These are phyloP conservation scores for Cryptosporidium meleagridis DNA, from an alignment of 169 alveolate species.

Conservation along the genomic window DNA sequence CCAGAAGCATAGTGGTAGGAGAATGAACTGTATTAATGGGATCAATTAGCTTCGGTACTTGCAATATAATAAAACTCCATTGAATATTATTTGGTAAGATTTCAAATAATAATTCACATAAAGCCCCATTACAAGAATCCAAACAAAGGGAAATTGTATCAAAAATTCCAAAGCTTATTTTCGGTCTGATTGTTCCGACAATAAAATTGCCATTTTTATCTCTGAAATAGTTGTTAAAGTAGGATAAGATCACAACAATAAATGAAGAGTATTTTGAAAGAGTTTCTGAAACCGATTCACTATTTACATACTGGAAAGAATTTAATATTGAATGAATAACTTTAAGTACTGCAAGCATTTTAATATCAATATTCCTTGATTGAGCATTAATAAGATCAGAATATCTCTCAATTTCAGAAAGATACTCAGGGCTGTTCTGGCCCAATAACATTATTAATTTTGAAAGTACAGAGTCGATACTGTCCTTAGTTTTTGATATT, in stretches of 20 bases:
- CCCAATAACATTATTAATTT: slow-evolving; percentile 11
- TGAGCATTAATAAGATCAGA: not conserved
- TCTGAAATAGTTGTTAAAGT: slow-evolving; percentile 32
- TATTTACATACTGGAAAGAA: slow-evolving; percentile 13
- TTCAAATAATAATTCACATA: slow-evolving; percentile 40
- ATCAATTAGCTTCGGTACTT: slow-evolving; percentile 38
- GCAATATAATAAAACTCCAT: slow-evolving; percentile 58
- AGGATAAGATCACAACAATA: slow-evolving; percentile 9
- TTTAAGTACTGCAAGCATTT: slow-evolving; percentile 26
- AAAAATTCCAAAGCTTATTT: slow-evolving; percentile 34
- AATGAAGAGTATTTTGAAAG: slow-evolving; percentile 17
- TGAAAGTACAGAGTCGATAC: slow-evolving; percentile 46
- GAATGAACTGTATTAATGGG: not conserved
- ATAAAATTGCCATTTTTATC: not conserved
- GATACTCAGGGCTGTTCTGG: not conserved
- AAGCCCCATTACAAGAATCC: slow-evolving; percentile 33
- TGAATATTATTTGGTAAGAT: slow-evolving; percentile 37
- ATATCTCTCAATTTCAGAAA: slow-evolving; percentile 10
- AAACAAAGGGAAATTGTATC: slow-evolving; percentile 40
- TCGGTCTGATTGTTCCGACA: slow-evolving; percentile 37
- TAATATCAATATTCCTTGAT: slow-evolving; percentile 23
- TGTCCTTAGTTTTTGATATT: not conserved
- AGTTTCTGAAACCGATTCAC: not conserved
- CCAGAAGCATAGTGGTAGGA: slow-evolving; percentile 17
- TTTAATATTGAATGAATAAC: not conserved